Conservation (phyloP, 2,329 filamentous ascomycete species). For the Paraconiothyrium brasiliense region DNA sequence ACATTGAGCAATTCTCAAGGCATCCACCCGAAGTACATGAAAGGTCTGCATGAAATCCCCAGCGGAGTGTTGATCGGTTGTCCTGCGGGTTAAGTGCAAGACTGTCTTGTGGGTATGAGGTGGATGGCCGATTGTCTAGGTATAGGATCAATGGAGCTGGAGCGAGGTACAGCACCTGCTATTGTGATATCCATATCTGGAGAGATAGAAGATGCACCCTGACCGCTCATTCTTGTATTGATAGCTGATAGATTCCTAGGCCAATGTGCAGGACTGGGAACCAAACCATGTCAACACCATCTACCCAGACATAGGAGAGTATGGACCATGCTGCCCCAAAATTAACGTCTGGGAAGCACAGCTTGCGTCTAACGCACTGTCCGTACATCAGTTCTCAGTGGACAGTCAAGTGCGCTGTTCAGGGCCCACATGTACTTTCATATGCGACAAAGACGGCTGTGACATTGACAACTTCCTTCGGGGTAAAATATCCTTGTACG, state of each 20-base stretch:
- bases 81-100: constrained; percentile 72
- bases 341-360: constrained; percentile 76
- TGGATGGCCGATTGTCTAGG: constrained; percentile 53
- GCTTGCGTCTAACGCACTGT: constrained; percentile 66
- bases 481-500: constrained; percentile 69
- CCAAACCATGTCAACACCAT: background rate
- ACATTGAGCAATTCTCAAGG: too few species aligned
- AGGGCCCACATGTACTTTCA: constrained; percentile 46
- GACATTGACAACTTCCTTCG: constrained; percentile 61
- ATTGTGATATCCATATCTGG: constrained; percentile 6
- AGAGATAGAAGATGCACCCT: background rate
- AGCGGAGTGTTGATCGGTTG: constrained; percentile 60
- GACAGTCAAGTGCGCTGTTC: constrained; percentile 58
- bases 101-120: constrained; percentile 62
- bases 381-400: constrained; percentile 67
- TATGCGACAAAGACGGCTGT: constrained; percentile 20
- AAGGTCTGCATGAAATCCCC: too few species aligned
- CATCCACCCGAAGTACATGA: too few species aligned
- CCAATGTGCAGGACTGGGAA: background rate
- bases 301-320: constrained; percentile 17
- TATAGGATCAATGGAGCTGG: constrained; percentile 33
- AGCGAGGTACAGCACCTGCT: constrained; percentile 64
- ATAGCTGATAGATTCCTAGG: background rate
- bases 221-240: background rate
- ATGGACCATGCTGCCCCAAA: constrained; percentile 70